Conservation (phyloP, 108 stramenopile species). For the Pseudonitzschia delicatissima region DNA sequence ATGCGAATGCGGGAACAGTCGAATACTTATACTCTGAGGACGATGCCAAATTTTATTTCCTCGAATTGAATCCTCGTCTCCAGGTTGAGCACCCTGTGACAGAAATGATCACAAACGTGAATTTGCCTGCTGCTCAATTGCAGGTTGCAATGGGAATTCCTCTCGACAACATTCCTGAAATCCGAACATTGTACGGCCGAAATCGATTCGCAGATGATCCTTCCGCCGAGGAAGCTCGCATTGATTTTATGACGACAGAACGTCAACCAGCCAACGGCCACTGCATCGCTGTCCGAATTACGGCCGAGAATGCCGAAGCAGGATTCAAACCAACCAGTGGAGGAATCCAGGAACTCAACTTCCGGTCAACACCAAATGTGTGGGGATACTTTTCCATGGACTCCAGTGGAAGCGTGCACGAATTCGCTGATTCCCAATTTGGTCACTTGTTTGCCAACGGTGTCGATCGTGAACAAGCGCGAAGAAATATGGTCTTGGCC, state of each 20-base stretch:
- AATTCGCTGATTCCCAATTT: conserved; percentile 99
- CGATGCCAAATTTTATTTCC: conserved; percentile 93
- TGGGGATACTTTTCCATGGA: conserved; percentile 99
- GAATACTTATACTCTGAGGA: conserved; percentile 96
- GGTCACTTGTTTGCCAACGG: conserved; percentile 99
- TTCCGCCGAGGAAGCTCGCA: conserved; percentile 53
- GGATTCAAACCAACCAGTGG: conserved; percentile 98
- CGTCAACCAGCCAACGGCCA: conserved; percentile 77
- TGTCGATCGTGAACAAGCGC: conserved; percentile 89
- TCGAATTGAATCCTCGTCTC: conserved; percentile 97
- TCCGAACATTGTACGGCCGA: conserved; percentile 89
- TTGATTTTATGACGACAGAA: conserved; percentile 70
- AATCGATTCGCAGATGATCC: conserved; percentile 80
- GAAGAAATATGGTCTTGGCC: conserved; percentile 95
- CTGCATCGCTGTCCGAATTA: conserved; percentile 98
- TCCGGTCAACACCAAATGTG: conserved; percentile 96
- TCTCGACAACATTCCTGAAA: conserved; percentile 93
- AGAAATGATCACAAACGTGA: conserved; percentile 97
- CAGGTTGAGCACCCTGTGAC: conserved; percentile 99
- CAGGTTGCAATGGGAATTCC: conserved; percentile 99
- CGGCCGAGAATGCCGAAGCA: conserved; percentile 98
- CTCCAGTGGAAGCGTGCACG: conserved; percentile 96
- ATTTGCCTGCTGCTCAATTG: conserved; percentile 96
- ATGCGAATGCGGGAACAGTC: conserved; percentile 98
- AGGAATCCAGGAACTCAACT: conserved; percentile 96